These are phyloP conservation scores for Aphanomyces invadans DNA, from an alignment of 352 stramenopile genomes.

Conservation along the genomic window DNA sequence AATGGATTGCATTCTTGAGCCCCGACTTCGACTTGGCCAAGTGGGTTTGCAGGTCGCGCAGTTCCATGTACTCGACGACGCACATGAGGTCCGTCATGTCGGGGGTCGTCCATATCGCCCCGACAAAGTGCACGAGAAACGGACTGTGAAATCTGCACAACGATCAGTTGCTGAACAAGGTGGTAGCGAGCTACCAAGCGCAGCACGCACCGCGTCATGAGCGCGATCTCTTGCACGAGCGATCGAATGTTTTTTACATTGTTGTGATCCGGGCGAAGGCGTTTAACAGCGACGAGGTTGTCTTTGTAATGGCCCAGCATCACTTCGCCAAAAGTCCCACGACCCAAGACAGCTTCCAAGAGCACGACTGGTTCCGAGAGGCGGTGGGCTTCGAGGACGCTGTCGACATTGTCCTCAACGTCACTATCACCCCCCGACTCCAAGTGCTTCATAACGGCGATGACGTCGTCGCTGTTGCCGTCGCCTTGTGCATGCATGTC, in stretches of 20 bases:
- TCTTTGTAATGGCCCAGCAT: constrained; percentile 14
- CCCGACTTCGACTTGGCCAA: constrained; percentile 23
- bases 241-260: constrained; percentile 36
- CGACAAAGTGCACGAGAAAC: constrained; percentile 42
- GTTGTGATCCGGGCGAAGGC: constrained; percentile 15
- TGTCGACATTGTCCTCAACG: background rate
- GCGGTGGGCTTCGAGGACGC: constrained; percentile 3
- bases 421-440: background rate
- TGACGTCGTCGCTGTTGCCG: background rate
- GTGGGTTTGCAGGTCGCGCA: constrained; percentile 40
- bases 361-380: background rate
- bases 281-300: constrained; percentile 20
- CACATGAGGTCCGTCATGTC: constrained; percentile 38
- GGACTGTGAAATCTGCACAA: constrained; percentile 37
- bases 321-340: constrained; percentile 16
- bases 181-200: too few relatives aligned
- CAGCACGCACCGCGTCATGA: constrained; percentile 26
- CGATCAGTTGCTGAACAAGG: too few relatives aligned
- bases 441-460: background rate
- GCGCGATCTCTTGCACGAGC: constrained; percentile 53
- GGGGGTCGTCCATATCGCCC: constrained; percentile 50
- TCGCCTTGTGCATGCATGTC: background rate
- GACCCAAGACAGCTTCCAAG: constrained; percentile 7
- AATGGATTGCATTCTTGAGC: background rate
- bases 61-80: constrained; percentile 59